A percentile compares a stretch with the other conserved stretches of the same genome.
Evolutionary conservation across 2,329 filamentous ascomycete genomes (phyloP).

Genomic region (Curvularia spicifera): DNA sequence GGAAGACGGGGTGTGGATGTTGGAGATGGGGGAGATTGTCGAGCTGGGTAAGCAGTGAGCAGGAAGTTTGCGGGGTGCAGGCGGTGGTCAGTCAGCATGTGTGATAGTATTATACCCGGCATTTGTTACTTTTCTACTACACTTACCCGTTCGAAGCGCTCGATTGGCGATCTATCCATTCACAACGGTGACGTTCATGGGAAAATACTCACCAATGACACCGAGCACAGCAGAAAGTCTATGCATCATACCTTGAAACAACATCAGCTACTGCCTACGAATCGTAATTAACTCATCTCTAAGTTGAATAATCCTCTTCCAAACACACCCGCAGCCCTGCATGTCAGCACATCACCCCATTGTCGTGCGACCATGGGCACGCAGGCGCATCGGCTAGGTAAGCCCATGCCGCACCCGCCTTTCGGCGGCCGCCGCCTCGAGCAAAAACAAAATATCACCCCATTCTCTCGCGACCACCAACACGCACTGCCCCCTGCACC

Average conservation of each 20-base stretch:
- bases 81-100: not conserved
- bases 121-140: not conserved
- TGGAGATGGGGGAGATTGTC: constrained; percentile 69
- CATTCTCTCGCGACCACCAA: constrained; percentile 30
- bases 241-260: not conserved
- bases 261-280: not conserved
- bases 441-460: constrained; percentile 30
- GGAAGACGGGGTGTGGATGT: constrained; percentile 65
- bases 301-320: not conserved
- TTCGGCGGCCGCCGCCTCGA: constrained; percentile 28
- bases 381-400: constrained; percentile 7
- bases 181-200: not conserved
- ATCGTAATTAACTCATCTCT: not conserved
- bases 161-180: not conserved
- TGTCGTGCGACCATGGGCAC: not conserved
- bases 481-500: not conserved
- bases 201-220: not conserved
- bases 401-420: constrained; percentile 12
- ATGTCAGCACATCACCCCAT: constrained; percentile 14
- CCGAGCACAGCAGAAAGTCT: not conserved
- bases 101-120: constrained; percentile 1
- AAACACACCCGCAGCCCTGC: not conserved
- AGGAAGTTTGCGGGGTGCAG: not conserved
- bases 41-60: constrained; percentile 60
- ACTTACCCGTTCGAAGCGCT: not conserved